Evolutionary conservation across 306 rosid species (phyloP), one percentile per base, ranked within the genome.

Genomic region (Spatholobus suberectus): DNA sequence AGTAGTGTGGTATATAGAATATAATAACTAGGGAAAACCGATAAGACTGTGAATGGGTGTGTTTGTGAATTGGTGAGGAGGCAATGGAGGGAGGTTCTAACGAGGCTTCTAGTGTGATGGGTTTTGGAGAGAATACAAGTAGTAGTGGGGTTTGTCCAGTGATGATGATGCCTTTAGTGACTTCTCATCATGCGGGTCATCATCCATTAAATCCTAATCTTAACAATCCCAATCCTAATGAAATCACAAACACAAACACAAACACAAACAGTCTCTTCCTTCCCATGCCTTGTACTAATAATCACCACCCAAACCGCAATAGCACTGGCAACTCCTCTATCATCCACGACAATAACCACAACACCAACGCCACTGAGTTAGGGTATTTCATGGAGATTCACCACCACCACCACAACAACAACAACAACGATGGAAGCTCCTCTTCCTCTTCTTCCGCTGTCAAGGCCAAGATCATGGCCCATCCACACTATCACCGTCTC

Each of bases 401-500:
- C 79, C 58, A 37, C 74, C 78, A 66, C 29, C 8, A 55, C 62
- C 32, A n/a, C n/a, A n/a, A n/a, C 57, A 38, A 63, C 81, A 66
- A 15, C 76, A 80, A 61, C 85, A 58, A 47, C 34, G 78, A 71
- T 37, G 66, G 81, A 76, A 71, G 76, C 51, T 82, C 79, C 71
- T 34, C 85, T 81, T 14, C 84, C 72, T 8, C 81, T 14, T 43
- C 89, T 63, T 83, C 90, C 5, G 51, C 88, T 32, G 76, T 90
- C 11, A 94, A 92, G 86, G 91, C 91, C 35, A 94, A 92, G 94
- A 92, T 94, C 88, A 94, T 94, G 97, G 91, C 90, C 55, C 98
- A 94, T 89, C 98, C 98, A 80, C 95, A 92, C 90, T 94, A 94
- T 85, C 98, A 89, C 46, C 95, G 98, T 21, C 97, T 94, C 73